These are phyloP conservation scores for Mortierella sp. DNA, from an alignment of 371 early-diverging fungal genomes.

Conservation along the genomic window DNA sequence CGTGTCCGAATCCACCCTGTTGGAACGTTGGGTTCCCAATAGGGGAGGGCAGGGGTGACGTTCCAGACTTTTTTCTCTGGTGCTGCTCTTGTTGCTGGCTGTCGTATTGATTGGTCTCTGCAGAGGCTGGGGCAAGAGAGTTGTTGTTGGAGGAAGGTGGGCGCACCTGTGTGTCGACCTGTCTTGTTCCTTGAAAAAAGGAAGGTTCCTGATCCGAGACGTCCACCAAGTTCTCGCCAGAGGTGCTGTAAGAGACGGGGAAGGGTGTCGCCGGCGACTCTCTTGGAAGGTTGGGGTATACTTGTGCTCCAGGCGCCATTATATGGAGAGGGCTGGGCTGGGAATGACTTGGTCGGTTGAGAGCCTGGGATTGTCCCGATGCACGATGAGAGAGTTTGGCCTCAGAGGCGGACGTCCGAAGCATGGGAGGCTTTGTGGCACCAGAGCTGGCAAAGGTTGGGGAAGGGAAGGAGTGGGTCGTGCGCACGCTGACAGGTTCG, in stretches of 20 bases:
- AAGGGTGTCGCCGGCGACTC: slow-evolving; percentile 49
- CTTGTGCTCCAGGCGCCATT: not conserved
- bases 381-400: slow-evolving; percentile 20
- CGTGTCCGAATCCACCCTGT: slow-evolving; percentile 21
- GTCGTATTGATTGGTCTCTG: slow-evolving; percentile 13
- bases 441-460: not conserved
- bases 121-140: slow-evolving; percentile 9
- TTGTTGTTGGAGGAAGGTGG: not conserved
- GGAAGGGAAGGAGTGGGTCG: slow-evolving; percentile 14
- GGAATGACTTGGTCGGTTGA: slow-evolving; percentile 5
- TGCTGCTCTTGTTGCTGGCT: slow-evolving; percentile 22
- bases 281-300: slow-evolving; percentile 6
- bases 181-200: slow-evolving; percentile 19
- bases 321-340: slow-evolving; percentile 27
- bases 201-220: slow-evolving; percentile 12
- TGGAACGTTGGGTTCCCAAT: slow-evolving; percentile 44
- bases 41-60: slow-evolving; percentile 44
- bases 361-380: slow-evolving; percentile 9
- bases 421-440: slow-evolving; percentile 33
- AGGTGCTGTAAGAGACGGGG: slow-evolving; percentile 20
- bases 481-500: slow-evolving; percentile 11
- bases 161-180: not conserved
- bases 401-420: slow-evolving; percentile 29
- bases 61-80: slow-evolving; percentile 24
- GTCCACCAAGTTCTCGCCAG: slow-evolving; percentile 17